These are phyloP conservation scores for Mikania micrantha DNA, from an alignment of 129 eudicot genomes.

Conservation along the genomic window DNA sequence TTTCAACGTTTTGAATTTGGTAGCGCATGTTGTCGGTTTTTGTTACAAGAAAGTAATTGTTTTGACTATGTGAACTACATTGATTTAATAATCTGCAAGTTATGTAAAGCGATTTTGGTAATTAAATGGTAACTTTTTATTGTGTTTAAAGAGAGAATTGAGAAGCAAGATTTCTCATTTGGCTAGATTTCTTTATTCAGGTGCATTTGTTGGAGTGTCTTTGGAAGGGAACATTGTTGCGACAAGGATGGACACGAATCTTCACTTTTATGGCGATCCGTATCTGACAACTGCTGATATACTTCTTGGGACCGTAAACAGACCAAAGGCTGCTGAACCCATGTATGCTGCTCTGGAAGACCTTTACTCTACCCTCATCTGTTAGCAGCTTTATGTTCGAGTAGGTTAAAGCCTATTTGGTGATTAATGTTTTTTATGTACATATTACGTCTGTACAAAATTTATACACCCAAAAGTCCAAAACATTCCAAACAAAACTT, in stretches of 20 bases:
- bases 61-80: not conserved
- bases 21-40: too few species aligned
- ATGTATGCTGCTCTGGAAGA: constrained; percentile 71
- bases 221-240: constrained; percentile 85
- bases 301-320: constrained; percentile 77
- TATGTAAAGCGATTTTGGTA: not conserved
- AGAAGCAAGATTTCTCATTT: not conserved
- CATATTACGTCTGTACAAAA: constrained; percentile 17
- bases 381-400: constrained; percentile 1
- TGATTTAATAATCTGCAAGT: not conserved
- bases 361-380: constrained; percentile 42
- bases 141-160: not conserved
- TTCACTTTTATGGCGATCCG: constrained; percentile 89
- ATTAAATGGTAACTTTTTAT: not conserved
- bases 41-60: too few species aligned
- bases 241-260: constrained; percentile 90
- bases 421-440: constrained; percentile 3
- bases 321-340: constrained; percentile 95
- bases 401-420: not conserved
- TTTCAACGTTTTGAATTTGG: too few species aligned
- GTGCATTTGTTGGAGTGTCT: constrained; percentile 96
- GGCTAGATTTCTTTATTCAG: constrained; percentile 28
- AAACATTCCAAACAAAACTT: not conserved
- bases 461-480: too few species aligned
- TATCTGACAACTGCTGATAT: constrained; percentile 83